phyloP scores from a whole-genome alignment of 1,284 basidiomycete species.

The Phaffia rhodozyma region DNA sequence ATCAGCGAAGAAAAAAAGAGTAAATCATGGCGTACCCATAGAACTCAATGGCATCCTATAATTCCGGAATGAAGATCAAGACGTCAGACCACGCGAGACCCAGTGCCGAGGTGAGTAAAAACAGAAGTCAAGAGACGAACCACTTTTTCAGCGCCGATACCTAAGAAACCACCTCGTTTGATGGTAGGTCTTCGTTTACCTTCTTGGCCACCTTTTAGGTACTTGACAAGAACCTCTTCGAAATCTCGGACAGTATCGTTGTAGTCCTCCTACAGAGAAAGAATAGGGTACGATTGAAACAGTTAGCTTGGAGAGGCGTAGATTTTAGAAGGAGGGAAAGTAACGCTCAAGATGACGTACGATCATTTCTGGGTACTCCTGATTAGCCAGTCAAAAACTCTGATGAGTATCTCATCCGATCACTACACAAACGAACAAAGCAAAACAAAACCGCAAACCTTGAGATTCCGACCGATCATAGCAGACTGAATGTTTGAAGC shows the following conservation, averaged over 20 bases:
- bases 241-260: slow-evolving; percentile 74
- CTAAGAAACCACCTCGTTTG: slow-evolving; percentile 55
- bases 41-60: slow-evolving; percentile 64
- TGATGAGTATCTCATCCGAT: slow-evolving; percentile 27
- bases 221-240: slow-evolving; percentile 68
- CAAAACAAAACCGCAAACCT: not conserved
- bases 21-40: slow-evolving; percentile 55
- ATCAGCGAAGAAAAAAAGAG: not conserved
- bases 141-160: slow-evolving; percentile 46
- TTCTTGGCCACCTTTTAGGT: slow-evolving; percentile 59
- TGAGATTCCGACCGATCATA: slow-evolving; percentile 15
- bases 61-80: not conserved
- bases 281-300: not conserved
- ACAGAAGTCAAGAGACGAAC: not conserved
- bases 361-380: slow-evolving; percentile 35
- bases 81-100: not conserved
- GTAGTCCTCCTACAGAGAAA: slow-evolving; percentile 43
- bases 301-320: not conserved
- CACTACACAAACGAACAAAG: slow-evolving; percentile 8
- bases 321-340: not conserved
- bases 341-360: slow-evolving; percentile 3
- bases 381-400: slow-evolving; percentile 30
- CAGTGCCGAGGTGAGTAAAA: not conserved
- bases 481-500: slow-evolving; percentile 19
- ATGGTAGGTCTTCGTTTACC: slow-evolving; percentile 62